Evolutionary conservation across 257 asterid genomes (phyloP).

Genomic region (Henckelia pumila): DNA sequence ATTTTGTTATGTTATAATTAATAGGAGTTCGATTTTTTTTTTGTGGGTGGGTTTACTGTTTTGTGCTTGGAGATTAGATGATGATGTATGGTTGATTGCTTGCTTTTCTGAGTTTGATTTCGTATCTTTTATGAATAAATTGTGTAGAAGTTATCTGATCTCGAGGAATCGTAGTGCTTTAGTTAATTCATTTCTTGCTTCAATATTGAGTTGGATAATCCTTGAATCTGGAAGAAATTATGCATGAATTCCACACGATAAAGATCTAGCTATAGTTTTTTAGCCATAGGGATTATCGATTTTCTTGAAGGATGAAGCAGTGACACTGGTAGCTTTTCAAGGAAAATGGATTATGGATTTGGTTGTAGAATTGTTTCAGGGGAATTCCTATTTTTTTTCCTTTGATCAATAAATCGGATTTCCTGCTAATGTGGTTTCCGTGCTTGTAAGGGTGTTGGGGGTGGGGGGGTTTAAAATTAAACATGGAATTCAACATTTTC

Average conservation of each 20-base stretch:
- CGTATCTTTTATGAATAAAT: conserved; percentile 1
- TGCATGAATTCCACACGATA: background rate
- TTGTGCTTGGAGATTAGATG: conserved; percentile 18
- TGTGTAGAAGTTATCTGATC: background rate
- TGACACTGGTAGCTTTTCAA: background rate
- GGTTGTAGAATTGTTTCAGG: conserved; percentile 1
- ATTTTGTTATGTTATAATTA: background rate
- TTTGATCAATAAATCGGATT: background rate
- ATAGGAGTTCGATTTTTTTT: background rate
- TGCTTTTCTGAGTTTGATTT: conserved; percentile 17
- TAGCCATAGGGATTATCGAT: background rate
- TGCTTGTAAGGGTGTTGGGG: background rate
- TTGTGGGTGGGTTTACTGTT: conserved; percentile 2
- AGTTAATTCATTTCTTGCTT: background rate
- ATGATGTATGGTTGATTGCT: conserved; percentile 9
- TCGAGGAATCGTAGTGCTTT: background rate
- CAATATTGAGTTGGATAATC: background rate
- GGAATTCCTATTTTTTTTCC: background rate
- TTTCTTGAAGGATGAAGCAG: background rate
- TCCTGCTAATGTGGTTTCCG: background rate
- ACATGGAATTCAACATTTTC: background rate
- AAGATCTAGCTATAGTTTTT: conserved; percentile 4
- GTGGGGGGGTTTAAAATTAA: too few relatives aligned
- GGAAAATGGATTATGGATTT: background rate
- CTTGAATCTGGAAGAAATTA: conserved; percentile 4